Percentiles rank a stretch among this genome's conserved stretches.
Evolutionary conservation across 768 basidiomycete genomes (phyloP).

Genomic region (Lentinula lateritia): DNA sequence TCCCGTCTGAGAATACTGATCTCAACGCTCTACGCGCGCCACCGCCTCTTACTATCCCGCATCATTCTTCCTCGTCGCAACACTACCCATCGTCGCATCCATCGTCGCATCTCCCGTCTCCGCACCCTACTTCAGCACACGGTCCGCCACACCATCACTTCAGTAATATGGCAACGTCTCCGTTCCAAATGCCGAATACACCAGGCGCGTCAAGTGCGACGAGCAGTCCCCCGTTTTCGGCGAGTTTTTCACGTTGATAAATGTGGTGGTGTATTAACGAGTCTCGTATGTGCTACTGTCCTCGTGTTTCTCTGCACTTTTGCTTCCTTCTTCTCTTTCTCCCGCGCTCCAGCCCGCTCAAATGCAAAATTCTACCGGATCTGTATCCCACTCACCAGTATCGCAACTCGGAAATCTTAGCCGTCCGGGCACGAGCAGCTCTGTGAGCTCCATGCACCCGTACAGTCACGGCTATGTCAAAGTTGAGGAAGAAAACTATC

Average conservation of each 20-base stretch:
- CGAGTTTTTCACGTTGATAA: slow-evolving; percentile 56
- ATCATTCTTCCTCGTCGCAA: slow-evolving; percentile 37
- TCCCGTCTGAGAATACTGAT: slow-evolving; percentile 32
- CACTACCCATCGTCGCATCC: slow-evolving; percentile 28
- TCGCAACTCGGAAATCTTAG: slow-evolving; percentile 1
- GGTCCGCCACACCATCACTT: slow-evolving; percentile 38
- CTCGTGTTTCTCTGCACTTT: slow-evolving; percentile 27
- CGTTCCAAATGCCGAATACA: slow-evolving; percentile 65
- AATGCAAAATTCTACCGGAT: slow-evolving; percentile 48
- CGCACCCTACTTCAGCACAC: slow-evolving; percentile 25
- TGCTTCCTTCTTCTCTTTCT: background rate
- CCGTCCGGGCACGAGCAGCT: slow-evolving; percentile 4
- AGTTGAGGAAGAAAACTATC: slow-evolving; percentile 6
- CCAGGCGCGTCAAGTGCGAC: slow-evolving; percentile 69
- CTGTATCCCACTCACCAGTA: background rate
- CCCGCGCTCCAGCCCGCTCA: slow-evolving; percentile 50
- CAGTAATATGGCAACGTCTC: slow-evolving; percentile 41
- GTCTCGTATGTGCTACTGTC: slow-evolving; percentile 15
- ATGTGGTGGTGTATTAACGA: slow-evolving; percentile 50
- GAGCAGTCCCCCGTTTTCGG: slow-evolving; percentile 82
- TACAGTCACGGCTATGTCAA: slow-evolving; percentile 5
- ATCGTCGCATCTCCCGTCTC: slow-evolving; percentile 21
- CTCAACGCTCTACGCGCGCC: slow-evolving; percentile 25
- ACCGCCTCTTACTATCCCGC: slow-evolving; percentile 61
- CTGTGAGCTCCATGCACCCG: slow-evolving; percentile 2